Evolutionary conservation across 768 basidiomycete genomes (phyloP), one percentile per base, ranked within the genome.

Genomic region (Lepiota venenata): DNA sequence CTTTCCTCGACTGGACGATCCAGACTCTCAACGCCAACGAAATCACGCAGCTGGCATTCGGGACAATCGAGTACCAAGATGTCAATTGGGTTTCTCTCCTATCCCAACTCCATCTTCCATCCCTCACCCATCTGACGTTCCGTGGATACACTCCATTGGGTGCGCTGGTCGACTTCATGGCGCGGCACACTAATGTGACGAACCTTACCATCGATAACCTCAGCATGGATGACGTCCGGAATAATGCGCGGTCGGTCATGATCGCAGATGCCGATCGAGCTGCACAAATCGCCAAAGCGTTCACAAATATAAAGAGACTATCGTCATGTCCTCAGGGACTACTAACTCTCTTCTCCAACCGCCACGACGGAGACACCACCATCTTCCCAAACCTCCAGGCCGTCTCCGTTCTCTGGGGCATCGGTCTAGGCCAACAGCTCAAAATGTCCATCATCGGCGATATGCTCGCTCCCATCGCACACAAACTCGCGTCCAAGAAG

Each of bases 1-100:
- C 50, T 16, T 53, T 56, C 43, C 43, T 49, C 18, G 56, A 57
- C 8, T 60, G 59, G 59, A 60, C 56, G 6, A 50, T 60, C n/a
- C 47, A 49, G 20, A 39, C 56, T 9, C 50, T 60, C 15, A 57
- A 57, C 21, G 35, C 27, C 21, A 53, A 56, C 40, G 35, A 45
- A 1, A 44, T 60, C 40, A 52, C 52, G 20, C 37, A 46, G 6
- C 47, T 60, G 18, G 46, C 52, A 22, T 57, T 60, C 20, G 56
- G 52, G 9, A 47, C 43, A 4, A 54, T 54, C 45, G 52, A 47
- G 12, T 46, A 25, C 43, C 45, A 38, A 29, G 44, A 47, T n/a
- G 45, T 54, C 15, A 27, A 54, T 18, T 54, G 52, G 52, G 9
- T 11, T 29, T 21, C 20, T 11, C 36, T 54, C 29, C 45, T 54